Evolutionary conservation across 1,284 basidiomycete species (phyloP).

Genomic region (Paramarasmius palmivorus): DNA sequence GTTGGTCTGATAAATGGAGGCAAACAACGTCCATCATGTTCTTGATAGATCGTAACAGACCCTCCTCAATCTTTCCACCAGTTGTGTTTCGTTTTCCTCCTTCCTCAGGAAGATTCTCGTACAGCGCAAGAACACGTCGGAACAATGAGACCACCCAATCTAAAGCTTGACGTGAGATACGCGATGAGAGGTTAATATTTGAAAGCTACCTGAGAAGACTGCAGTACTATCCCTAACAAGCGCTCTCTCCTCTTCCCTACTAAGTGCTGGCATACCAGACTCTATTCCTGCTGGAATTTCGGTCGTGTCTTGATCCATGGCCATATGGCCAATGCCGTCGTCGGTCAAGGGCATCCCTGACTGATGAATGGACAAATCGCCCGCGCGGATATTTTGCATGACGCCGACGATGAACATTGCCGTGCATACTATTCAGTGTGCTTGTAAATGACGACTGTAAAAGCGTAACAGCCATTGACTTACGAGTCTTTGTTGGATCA

Average conservation of each 20-base stretch:
- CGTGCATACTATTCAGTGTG: slow-evolving; percentile 51
- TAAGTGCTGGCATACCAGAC: slow-evolving; percentile 49
- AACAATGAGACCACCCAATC: slow-evolving; percentile 93
- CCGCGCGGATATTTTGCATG: slow-evolving; percentile 82
- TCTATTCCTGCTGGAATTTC: slow-evolving; percentile 59
- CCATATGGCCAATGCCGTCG: slow-evolving; percentile 55
- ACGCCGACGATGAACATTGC: slow-evolving; percentile 80
- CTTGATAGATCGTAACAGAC: slow-evolving; percentile 81
- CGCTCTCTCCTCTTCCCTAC: slow-evolving; percentile 71
- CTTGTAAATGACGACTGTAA: not conserved
- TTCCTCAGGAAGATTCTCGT: slow-evolving; percentile 94
- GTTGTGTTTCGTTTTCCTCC: slow-evolving; percentile 80
- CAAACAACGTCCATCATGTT: slow-evolving; percentile 85
- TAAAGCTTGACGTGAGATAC: slow-evolving; percentile 21
- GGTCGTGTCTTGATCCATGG: slow-evolving; percentile 43
- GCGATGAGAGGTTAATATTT: not conserved
- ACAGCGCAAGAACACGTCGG: slow-evolving; percentile 83
- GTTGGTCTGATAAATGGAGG: slow-evolving; percentile 82
- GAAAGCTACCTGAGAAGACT: slow-evolving; percentile 68
- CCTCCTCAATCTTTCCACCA: slow-evolving; percentile 87
- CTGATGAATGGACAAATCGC: slow-evolving; percentile 70
- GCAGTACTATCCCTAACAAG: slow-evolving; percentile 79
- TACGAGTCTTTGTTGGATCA: slow-evolving; percentile 84
- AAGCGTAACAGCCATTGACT: not conserved
- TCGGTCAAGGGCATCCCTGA: slow-evolving; percentile 53